Base-by-base conservation (phyloP, 129 eudicot species). In the Gnaphalium uliginosum region DNA sequence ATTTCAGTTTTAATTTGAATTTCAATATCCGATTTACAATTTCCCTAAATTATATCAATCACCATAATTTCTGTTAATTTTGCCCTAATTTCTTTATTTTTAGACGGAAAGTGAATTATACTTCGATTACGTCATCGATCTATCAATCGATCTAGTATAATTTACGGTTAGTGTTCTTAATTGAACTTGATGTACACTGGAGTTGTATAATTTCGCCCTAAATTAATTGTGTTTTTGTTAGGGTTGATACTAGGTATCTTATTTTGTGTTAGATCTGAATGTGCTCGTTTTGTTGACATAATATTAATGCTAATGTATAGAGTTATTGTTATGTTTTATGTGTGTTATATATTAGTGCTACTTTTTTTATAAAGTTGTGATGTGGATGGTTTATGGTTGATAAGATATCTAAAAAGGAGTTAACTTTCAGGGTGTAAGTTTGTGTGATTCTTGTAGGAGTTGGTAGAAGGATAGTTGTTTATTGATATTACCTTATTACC, bases 61-160 rank as follows among this genome's bases (percentile, higher is more conserved):
- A 18, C 57, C 56, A 24, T 50, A 23, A 32, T 17, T 33, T 71
- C 72, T 18, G 13, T 48, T 57, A 43, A 39, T 73, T 56, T 41
- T 66, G 43, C 75, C 74, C 79, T 79, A 79, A 66, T 25, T 73
- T 66, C 15, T 37, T 43, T 25, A 2, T 0, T 80, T 66, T 57
- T 37, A 66, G 74, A 6, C 73, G 22, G 69, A 27, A 71, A 21
- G 23, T 63, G 2, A 21, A 58, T 19, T 37, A 18, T 27, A 78
- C 59, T 41, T 64, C 56, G 73, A 63, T 29, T 54, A 33, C 53
- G 6, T 46, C 53, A 15, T 46, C 53, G 53, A 46, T 46, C 53
- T 46, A 46, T 3, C 5, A 46, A 46, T 46, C 18, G 53, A 46
- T 46, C 53, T 46, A 46, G 53, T 14, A 46, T 46, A 46, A 46